phyloP scores from a whole-genome alignment of 208 protist genomes.

The Borovskyia barvae region DNA sequence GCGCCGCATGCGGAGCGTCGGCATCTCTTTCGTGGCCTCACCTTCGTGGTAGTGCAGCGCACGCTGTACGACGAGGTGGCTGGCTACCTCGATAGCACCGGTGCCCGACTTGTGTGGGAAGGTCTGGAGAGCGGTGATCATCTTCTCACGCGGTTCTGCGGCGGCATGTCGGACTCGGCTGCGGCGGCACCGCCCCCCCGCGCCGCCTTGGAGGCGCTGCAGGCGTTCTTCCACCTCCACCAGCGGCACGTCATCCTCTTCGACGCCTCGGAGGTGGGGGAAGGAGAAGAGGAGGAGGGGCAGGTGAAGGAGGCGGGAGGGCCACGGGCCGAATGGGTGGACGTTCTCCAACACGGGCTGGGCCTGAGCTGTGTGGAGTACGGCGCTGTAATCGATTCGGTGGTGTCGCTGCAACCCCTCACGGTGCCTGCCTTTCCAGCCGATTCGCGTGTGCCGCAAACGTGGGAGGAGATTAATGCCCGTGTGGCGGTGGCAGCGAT shows the following conservation, averaged over 20 bases:
- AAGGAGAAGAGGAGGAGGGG: too few relatives aligned
- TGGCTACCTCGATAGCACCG: conserved; percentile 43
- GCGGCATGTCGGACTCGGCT: background rate
- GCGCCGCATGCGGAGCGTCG: conserved; percentile 34
- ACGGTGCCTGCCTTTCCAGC: conserved; percentile 15
- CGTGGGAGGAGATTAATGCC: conserved; percentile 15
- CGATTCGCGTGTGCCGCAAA: conserved; percentile 11
- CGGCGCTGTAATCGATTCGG: conserved; percentile 34
- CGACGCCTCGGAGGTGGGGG: too few relatives aligned
- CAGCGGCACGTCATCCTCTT: conserved; percentile 54
- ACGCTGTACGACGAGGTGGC: conserved; percentile 55
- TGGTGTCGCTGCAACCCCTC: conserved; percentile 26
- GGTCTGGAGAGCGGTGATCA: conserved; percentile 6
- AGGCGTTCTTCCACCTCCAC: conserved; percentile 38
- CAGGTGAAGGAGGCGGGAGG: conserved; percentile 34
- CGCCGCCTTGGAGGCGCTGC: conserved; percentile 6
- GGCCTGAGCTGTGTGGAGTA: conserved; percentile 59
- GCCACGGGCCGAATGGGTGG: conserved; percentile 35
- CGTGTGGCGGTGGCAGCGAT: conserved; percentile 8
- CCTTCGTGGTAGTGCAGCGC: conserved; percentile 63
- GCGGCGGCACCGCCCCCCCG: background rate
- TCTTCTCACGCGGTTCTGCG: background rate
- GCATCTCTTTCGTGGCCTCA: conserved; percentile 42
- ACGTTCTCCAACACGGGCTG: conserved; percentile 32
- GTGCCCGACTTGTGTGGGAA: conserved; percentile 50